A percentile compares a stretch with the other conserved stretches of the same genome.
These are phyloP conservation scores for Canariomyces notabilis DNA, from an alignment of 2,329 filamentous ascomycete species.

Conservation along the genomic window DNA sequence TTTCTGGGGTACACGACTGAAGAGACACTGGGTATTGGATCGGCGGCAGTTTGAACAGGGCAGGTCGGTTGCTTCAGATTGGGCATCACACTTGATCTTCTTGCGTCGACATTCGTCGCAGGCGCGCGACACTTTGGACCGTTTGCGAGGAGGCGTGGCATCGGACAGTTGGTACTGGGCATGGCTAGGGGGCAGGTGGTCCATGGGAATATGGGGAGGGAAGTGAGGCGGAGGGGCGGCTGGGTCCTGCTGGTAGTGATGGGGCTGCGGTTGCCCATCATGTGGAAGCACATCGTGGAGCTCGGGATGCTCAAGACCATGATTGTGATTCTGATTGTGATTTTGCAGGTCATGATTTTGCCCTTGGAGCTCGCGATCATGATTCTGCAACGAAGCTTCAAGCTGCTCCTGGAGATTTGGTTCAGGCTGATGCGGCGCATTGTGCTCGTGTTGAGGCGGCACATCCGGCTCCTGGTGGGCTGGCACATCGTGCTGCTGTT, in stretches of 20 bases:
- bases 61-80: slow-evolving; percentile 65
- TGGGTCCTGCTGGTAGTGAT: slow-evolving; percentile 24
- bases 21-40: slow-evolving; percentile 71
- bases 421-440: slow-evolving; percentile 4
- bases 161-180: slow-evolving; percentile 42
- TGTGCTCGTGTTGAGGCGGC: slow-evolving; percentile 3
- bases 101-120: slow-evolving; percentile 87
- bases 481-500: slow-evolving; percentile 11
- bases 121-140: slow-evolving; percentile 80
- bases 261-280: slow-evolving; percentile 22
- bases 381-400: slow-evolving; percentile 22
- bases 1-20: slow-evolving; percentile 84
- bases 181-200: slow-evolving; percentile 29
- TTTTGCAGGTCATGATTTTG: slow-evolving; percentile 26
- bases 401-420: slow-evolving; percentile 19
- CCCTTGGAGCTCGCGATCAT: slow-evolving; percentile 24
- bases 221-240: slow-evolving; percentile 27
- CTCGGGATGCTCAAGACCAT: slow-evolving; percentile 25
- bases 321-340: slow-evolving; percentile 24
- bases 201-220: slow-evolving; percentile 32
- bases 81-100: slow-evolving; percentile 84
- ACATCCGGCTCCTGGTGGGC: slow-evolving; percentile 1
- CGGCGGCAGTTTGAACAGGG: slow-evolving; percentile 79
- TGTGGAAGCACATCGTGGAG: slow-evolving; percentile 28
- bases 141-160: slow-evolving; percentile 63